These are phyloP conservation scores for Lophium mytilinum DNA, from an alignment of 495 filamentous ascomycete genomes.

Conservation along the genomic window DNA sequence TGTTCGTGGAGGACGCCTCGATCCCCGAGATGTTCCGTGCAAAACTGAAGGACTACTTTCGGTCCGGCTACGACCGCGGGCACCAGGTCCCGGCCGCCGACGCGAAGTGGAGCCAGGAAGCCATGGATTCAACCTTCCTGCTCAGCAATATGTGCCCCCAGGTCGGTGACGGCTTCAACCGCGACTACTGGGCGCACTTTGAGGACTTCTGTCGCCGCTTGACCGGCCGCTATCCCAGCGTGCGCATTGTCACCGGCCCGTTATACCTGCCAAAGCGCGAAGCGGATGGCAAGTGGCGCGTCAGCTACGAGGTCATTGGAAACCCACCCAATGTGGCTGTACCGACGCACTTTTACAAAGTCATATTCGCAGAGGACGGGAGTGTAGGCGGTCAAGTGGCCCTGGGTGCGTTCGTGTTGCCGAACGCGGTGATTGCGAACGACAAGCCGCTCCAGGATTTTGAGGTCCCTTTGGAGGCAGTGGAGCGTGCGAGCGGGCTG, in stretches of 20 bases:
- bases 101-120: constrained; percentile 86
- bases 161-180: constrained; percentile 94
- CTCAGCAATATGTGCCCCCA: constrained; percentile 97
- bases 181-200: constrained; percentile 98
- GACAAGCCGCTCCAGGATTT: constrained; percentile 78
- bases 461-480: constrained; percentile 84
- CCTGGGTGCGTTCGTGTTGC: constrained; percentile 88
- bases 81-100: constrained; percentile 92
- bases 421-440: constrained; percentile 85
- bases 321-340: constrained; percentile 90
- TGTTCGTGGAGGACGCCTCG: constrained; percentile 69
- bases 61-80: constrained; percentile 69
- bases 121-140: constrained; percentile 89
- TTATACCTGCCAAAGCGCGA: constrained; percentile 81
- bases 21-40: constrained; percentile 85
- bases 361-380: constrained; percentile 89
- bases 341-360: constrained; percentile 98
- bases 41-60: constrained; percentile 84
- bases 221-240: constrained; percentile 70
- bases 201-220: constrained; percentile 91
- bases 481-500: constrained; percentile 85
- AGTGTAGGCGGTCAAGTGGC: constrained; percentile 66
- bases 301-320: constrained; percentile 94
- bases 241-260: constrained; percentile 88
- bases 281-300: constrained; percentile 84